A percentile compares a stretch with the other conserved stretches of the same genome.
Evolutionary conservation across 139 green algal species (phyloP).

Genomic region (Chlorella sp.): DNA sequence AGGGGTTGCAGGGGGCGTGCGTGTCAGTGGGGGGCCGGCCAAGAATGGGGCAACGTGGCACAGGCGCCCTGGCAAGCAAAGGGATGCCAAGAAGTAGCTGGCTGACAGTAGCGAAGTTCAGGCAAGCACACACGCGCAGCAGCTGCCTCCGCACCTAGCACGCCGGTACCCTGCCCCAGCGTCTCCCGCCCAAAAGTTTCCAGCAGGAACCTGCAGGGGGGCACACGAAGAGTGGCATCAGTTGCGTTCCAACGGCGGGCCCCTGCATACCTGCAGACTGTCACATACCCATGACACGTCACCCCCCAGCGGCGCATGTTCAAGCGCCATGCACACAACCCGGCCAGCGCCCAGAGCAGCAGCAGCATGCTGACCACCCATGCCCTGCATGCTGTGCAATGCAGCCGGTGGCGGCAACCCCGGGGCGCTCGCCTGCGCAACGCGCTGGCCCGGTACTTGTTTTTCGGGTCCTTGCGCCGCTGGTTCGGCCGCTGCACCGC

Average conservation of each 20-base stretch:
- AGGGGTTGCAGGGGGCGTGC: not conserved
- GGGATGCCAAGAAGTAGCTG: too few species aligned
- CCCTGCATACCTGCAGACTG: not conserved
- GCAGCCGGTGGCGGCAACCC: too few species aligned
- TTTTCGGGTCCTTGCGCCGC: conserved; percentile 31
- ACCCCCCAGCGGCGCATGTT: not conserved
- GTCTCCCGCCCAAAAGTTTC: conserved; percentile 47
- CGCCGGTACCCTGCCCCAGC: conserved; percentile 45
- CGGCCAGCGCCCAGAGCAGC: not conserved
- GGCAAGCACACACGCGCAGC: not conserved
- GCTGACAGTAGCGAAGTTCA: not conserved
- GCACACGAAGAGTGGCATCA: not conserved
- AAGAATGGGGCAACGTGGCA: not conserved
- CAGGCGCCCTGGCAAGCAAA: not conserved
- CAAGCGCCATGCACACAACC: not conserved
- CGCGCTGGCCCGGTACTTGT: conserved; percentile 43
- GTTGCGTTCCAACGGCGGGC: not conserved
- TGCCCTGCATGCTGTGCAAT: too few species aligned
- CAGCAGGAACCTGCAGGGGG: conserved; percentile 50
- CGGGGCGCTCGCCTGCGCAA: conserved; percentile 37
- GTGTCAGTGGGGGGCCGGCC: not conserved
- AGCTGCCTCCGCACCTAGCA: conserved; percentile 35
- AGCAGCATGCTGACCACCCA: not conserved
- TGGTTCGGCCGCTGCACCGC: not conserved
- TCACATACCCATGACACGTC: too few species aligned